phyloP scores from a whole-genome alignment of 768 basidiomycete genomes.

The Clathrus columnatus region DNA sequence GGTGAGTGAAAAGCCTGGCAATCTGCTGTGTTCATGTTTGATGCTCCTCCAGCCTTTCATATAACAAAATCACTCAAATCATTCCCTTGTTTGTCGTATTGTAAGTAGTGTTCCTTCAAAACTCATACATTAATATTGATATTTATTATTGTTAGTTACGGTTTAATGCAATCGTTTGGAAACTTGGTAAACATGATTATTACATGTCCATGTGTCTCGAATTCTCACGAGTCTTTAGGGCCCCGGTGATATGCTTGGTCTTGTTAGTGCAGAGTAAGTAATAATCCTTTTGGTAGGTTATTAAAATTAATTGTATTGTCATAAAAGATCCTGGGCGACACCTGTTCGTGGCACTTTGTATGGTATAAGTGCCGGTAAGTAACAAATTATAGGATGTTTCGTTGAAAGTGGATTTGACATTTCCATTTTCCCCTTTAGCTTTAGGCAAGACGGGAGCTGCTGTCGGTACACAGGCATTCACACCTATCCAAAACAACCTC shows the following conservation, averaged over 20 bases:
- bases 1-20: constrained; percentile 18
- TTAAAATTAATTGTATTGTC: constrained; percentile 4
- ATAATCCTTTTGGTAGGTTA: neutral
- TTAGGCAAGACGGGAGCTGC: constrained; percentile 66
- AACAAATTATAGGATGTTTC: neutral
- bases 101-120: constrained; percentile 27
- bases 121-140: neutral
- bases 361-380: constrained; percentile 42
- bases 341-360: constrained; percentile 64
- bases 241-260: constrained; percentile 63
- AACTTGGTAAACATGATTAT: constrained; percentile 38
- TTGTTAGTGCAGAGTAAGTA: constrained; percentile 55
- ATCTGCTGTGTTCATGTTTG: neutral
- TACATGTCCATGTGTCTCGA: neutral
- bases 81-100: constrained; percentile 61
- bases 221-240: constrained; percentile 32
- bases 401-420: neutral
- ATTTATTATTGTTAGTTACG: constrained; percentile 38
- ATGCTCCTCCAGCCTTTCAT: constrained; percentile 31
- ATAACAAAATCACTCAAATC: constrained; percentile 53
- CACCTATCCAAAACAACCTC: constrained; percentile 58
- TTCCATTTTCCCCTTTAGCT: constrained; percentile 22
- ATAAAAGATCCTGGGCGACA: constrained; percentile 49
- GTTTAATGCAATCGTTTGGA: constrained; percentile 64
- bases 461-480: constrained; percentile 62